Evolutionary conservation across 768 basidiomycete species (phyloP), one percentile per base, ranked within the genome.

Genomic region (Suillus sp.): DNA sequence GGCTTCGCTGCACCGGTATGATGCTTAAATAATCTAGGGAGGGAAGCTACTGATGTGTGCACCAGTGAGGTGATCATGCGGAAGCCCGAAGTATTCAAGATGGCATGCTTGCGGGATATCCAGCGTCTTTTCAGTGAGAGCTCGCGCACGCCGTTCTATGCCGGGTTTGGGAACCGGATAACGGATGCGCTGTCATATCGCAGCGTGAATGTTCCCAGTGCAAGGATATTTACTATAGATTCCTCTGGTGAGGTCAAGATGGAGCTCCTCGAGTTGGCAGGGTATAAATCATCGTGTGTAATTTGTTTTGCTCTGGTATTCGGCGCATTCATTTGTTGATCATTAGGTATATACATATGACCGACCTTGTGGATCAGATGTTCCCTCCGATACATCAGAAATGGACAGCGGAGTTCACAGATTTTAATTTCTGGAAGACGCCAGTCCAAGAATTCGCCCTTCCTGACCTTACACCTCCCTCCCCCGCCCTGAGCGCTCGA

Each of bases 61-160:
- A 61, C 10, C 69, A 97, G 95, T 4, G 97, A 99, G 78, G 96
- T 99, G 18, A 96, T 99, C 71, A 92, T 99, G 91, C 90, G 96
- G 42, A 98, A 99, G 75, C 97, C 97, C 0, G 97, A 99, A 72
- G 85, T 99, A n/a, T 99, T 99, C 85, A 99, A 99, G 79, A 99
- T 99, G 97, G 95, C 96, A 2, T 98, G 96, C 78, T 78, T 99
- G 63, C 85, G 95, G 48, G 97, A 99, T 77, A 96, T 99, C 60
- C 93, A 93, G 67, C 82, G 95, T 25, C 75, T 99, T 7, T 99
- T 98, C 71, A 92, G 92, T 6, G 86, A 88, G 42, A 81, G 81
- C 34, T 77, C 80, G 37, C 81, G 84, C 66, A 90, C 86, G 66
- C 91, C 95, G 0, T 99, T 99, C 79, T 99, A 96, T 72, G 93